Percentiles rank a stretch among this genome's conserved stretches.
These are phyloP conservation scores for Zizania latifolia DNA, from an alignment of 176 grass and related monocot species.

Conservation along the genomic window DNA sequence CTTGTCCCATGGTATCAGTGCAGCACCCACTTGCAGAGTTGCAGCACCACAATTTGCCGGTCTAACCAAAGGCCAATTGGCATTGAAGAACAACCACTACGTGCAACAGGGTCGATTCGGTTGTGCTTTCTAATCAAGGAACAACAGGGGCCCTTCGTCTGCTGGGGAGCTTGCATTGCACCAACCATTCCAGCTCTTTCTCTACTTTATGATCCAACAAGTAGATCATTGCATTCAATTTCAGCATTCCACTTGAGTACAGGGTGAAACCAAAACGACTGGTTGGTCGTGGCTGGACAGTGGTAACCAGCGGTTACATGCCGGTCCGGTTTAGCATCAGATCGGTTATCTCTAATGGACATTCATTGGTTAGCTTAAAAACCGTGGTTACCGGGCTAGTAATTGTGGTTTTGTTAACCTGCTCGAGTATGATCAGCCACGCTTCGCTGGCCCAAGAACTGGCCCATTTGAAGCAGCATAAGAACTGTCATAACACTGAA, in stretches of 20 bases:
- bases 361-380: too few relatives aligned
- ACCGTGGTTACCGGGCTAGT: too few relatives aligned
- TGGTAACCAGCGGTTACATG: too few relatives aligned
- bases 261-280: too few relatives aligned
- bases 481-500: not conserved
- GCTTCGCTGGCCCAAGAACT: constrained; percentile 18
- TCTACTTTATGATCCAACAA: constrained; percentile 31
- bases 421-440: not conserved
- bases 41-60: not conserved
- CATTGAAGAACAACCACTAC: constrained; percentile 27
- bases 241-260: constrained; percentile 10
- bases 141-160: constrained; percentile 36
- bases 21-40: not conserved
- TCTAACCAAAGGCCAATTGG: constrained; percentile 38
- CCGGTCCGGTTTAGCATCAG: too few relatives aligned
- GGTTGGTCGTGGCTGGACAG: too few relatives aligned
- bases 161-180: constrained; percentile 14
- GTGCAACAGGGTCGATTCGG: constrained; percentile 20
- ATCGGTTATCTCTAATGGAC: too few relatives aligned
- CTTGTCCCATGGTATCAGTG: constrained; percentile 12
- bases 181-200: constrained; percentile 34
- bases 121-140: constrained; percentile 36
- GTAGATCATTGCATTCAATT: constrained; percentile 42
- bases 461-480: constrained; percentile 12
- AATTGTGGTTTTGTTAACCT: too few relatives aligned